These are phyloP conservation scores for Arctium minus DNA, from an alignment of 129 eudicot species.

Conservation along the genomic window DNA sequence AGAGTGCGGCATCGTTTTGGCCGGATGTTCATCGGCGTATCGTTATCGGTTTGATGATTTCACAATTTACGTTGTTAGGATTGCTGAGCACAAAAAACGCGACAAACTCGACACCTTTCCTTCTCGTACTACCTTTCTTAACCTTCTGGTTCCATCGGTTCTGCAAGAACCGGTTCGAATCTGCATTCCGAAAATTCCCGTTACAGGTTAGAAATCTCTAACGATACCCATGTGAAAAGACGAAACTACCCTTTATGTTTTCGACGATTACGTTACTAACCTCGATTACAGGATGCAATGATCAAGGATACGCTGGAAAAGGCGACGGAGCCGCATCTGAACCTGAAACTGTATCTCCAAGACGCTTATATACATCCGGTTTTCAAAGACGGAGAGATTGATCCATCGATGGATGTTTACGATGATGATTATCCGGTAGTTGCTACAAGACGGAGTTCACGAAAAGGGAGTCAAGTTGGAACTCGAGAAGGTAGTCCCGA, in stretches of 20 bases:
- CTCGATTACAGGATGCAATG: slow-evolving; percentile 76
- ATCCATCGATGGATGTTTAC: slow-evolving; percentile 23
- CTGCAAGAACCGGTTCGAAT: slow-evolving; percentile 89
- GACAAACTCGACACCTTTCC: slow-evolving; percentile 49
- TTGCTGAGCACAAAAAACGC: slow-evolving; percentile 73
- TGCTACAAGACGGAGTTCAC: slow-evolving; percentile 70
- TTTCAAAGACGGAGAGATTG: slow-evolving; percentile 54
- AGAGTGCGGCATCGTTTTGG: slow-evolving; percentile 93
- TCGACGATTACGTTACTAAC: slow-evolving; percentile 46
- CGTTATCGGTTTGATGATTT: slow-evolving; percentile 61
- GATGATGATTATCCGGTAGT: slow-evolving; percentile 65
- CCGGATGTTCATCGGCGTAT: slow-evolving; percentile 89
- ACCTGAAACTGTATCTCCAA: slow-evolving; percentile 62
- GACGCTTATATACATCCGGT: slow-evolving; percentile 86
- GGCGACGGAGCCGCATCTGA: slow-evolving; percentile 77
- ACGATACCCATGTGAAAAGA: background rate
- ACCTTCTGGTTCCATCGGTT: slow-evolving; percentile 74
- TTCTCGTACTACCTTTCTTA: slow-evolving; percentile 65
- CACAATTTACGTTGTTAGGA: slow-evolving; percentile 78
- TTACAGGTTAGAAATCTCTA: slow-evolving; percentile 61
- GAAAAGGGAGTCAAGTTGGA: slow-evolving; percentile 33
- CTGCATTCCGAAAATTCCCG: slow-evolving; percentile 73
- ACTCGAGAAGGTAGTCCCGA: slow-evolving; percentile 38
- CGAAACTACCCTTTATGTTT: slow-evolving; percentile 13
- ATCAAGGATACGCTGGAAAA: slow-evolving; percentile 83